phyloP scores from a whole-genome alignment of 2,329 filamentous ascomycete species.

The Purpureocillium lavendulum region DNA sequence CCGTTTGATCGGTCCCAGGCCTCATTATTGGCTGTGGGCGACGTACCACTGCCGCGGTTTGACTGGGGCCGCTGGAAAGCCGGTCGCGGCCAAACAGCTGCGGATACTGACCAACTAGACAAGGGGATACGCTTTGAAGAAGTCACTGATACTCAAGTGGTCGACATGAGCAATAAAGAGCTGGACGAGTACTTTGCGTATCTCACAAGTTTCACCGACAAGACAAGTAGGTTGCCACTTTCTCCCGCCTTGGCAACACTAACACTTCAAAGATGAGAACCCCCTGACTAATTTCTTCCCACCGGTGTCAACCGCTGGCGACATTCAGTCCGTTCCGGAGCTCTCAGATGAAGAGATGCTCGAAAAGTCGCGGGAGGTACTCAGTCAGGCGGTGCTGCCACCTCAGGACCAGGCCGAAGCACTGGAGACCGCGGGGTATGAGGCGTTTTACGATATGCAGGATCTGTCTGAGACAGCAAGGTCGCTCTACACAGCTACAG shows the following conservation, averaged over 20 bases:
- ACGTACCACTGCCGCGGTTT: slow-evolving; percentile 26
- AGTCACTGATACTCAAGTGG: slow-evolving; percentile 54
- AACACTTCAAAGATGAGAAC: slow-evolving; percentile 16
- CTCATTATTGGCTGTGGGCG: slow-evolving; percentile 15
- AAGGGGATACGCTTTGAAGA: slow-evolving; percentile 27
- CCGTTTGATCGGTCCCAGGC: slow-evolving; percentile 56
- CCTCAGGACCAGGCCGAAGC: neutral
- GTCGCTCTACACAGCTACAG: slow-evolving; percentile 22
- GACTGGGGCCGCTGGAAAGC: slow-evolving; percentile 67
- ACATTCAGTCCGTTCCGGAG: slow-evolving; percentile 10
- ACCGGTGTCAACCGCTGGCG: slow-evolving; percentile 11
- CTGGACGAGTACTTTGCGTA: slow-evolving; percentile 57
- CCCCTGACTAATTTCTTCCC: slow-evolving; percentile 26
- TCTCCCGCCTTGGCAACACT: no score
- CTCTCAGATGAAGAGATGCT: slow-evolving; percentile 17
- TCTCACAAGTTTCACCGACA: slow-evolving; percentile 22
- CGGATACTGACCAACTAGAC: no score
- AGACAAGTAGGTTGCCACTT: slow-evolving; percentile 18
- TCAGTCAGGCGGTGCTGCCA: slow-evolving; percentile 11
- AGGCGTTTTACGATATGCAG: slow-evolving; percentile 20
- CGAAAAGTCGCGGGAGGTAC: slow-evolving; percentile 10
- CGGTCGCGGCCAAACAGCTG: slow-evolving; percentile 27
- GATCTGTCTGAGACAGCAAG: slow-evolving; percentile 22
- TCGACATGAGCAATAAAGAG: slow-evolving; percentile 49
- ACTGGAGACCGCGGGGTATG: slow-evolving; percentile 10